These are phyloP conservation scores for Populus alba DNA, from an alignment of 345 rosid genomes.

Conservation along the genomic window DNA sequence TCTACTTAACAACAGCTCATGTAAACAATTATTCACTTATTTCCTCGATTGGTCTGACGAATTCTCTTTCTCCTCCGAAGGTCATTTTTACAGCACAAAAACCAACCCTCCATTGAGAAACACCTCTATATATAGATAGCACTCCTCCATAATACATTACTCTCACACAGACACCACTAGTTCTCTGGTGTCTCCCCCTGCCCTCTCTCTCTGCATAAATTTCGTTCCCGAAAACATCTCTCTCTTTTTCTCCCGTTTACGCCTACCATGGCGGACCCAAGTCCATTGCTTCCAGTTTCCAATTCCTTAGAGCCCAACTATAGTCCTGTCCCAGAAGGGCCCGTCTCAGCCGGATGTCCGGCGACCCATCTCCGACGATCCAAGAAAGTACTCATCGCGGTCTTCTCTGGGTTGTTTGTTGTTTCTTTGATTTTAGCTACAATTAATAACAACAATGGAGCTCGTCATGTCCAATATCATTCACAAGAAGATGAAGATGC, in stretches of 20 bases:
- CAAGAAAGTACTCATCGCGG: slow-evolving; percentile 16
- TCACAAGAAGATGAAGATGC: neutral
- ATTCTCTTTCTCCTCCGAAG: too few species aligned
- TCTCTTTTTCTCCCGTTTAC: neutral
- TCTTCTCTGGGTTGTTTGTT: slow-evolving; percentile 36
- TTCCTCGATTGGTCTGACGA: too few species aligned
- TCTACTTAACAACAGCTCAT: too few species aligned
- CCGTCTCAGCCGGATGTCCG: slow-evolving; percentile 4
- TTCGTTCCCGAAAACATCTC: too few species aligned
- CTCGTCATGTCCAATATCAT: neutral
- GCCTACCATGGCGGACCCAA: slow-evolving; percentile 21
- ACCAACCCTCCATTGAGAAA: neutral
- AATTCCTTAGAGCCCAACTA: neutral
- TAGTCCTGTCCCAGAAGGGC: slow-evolving; percentile 18
- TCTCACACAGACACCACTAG: neutral
- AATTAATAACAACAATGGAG: neutral
- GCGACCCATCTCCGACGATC: slow-evolving; percentile 21
- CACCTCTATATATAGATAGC: slow-evolving; percentile 7
- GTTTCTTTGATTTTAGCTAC: slow-evolving; percentile 33
- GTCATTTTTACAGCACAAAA: too few species aligned
- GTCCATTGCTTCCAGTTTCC: slow-evolving; percentile 15
- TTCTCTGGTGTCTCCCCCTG: neutral
- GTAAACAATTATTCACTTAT: too few species aligned
- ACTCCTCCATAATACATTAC: neutral
- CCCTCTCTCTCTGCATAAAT: neutral